A percentile compares a stretch with the other conserved stretches of the same genome.
Evolutionary conservation across 2,329 filamentous ascomycete genomes (phyloP).

Genomic region (Fusarium clavum): DNA sequence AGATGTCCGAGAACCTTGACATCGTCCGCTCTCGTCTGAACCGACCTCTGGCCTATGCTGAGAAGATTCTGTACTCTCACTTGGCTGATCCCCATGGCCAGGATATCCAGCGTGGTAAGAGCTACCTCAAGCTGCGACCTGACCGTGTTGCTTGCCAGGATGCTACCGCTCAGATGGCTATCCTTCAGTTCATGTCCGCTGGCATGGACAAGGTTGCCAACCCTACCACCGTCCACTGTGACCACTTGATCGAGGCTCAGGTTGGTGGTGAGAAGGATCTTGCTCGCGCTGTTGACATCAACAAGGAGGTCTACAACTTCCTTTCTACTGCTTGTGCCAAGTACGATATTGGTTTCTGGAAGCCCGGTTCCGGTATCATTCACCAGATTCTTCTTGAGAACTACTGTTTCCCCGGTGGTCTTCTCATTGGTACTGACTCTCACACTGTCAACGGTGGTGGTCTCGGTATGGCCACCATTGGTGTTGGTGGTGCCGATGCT

Average conservation of each 20-base stretch:
- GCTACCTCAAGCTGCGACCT: constrained; percentile 95
- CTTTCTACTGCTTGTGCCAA: constrained; percentile 93
- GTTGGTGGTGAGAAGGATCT: constrained; percentile 94
- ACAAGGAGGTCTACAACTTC: constrained; percentile 99
- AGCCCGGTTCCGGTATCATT: constrained; percentile 97
- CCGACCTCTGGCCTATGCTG: constrained; percentile 91
- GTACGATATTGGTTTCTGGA: constrained; percentile 99
- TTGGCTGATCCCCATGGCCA: constrained; percentile 96
- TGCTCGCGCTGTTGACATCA: constrained; percentile 88
- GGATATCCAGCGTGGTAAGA: constrained; percentile 94
- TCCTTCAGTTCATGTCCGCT: constrained; percentile 99
- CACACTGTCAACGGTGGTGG: constrained; percentile 98
- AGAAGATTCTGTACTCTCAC: constrained; percentile 99
- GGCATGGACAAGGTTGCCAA: constrained; percentile 96
- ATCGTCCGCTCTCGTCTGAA: constrained; percentile 92
- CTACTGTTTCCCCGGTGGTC: constrained; percentile 98
- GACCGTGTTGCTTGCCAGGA: constrained; percentile 99
- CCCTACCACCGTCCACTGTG: constrained; percentile 95
- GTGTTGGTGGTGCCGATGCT: constrained; percentile 97
- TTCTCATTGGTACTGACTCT: constrained; percentile 97
- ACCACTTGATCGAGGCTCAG: constrained; percentile 99
- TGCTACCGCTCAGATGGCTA: constrained; percentile 99
- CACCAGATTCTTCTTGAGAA: constrained; percentile 99
- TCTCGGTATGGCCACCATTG: constrained; percentile 93
- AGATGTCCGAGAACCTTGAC: constrained; percentile 97